Evolutionary conservation across 495 filamentous ascomycete species (phyloP).

Genomic region (Hypoxylon lienhwacheense): DNA sequence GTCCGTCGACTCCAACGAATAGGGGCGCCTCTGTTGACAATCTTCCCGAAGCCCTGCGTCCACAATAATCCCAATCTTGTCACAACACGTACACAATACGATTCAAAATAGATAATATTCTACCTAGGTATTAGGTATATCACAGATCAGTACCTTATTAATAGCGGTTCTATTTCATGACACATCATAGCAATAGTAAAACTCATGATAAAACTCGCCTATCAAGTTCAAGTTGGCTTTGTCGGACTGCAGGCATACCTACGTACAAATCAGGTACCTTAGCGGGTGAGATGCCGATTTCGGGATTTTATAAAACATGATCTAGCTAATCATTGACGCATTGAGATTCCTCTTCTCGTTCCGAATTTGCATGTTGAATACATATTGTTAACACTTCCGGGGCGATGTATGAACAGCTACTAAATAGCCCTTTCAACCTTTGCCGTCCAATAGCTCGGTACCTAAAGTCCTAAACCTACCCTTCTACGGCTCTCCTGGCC

Average conservation of each 20-base stretch:
- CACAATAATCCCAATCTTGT: no score
- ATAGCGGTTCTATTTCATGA: neutral
- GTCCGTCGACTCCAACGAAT: conserved; percentile 18
- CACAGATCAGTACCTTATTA: neutral
- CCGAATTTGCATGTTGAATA: conserved; percentile 35
- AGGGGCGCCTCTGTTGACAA: conserved; percentile 13
- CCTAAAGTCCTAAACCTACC: neutral
- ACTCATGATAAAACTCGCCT: conserved; percentile 2
- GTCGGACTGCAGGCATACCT: neutral
- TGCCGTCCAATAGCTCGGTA: neutral
- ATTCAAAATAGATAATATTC: no score
- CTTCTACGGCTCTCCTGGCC: conserved; percentile 58
- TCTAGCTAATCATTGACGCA: conserved; percentile 6
- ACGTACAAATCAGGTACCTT: neutral
- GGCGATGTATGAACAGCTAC: neutral
- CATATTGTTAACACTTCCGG: conserved; percentile 13
- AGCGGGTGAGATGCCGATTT: neutral
- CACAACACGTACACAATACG: no score
- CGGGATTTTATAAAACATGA: neutral
- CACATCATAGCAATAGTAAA: conserved; percentile 4
- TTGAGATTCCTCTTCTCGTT: neutral
- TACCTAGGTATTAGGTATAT: no score
- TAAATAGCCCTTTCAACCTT: neutral
- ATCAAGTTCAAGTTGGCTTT: neutral
- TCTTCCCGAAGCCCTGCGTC: neutral